Percentiles rank a stretch among this genome's conserved stretches.
Evolutionary conservation across 1,139 yeast species (phyloP).

Genomic region (Yamadazyma siamensis): DNA sequence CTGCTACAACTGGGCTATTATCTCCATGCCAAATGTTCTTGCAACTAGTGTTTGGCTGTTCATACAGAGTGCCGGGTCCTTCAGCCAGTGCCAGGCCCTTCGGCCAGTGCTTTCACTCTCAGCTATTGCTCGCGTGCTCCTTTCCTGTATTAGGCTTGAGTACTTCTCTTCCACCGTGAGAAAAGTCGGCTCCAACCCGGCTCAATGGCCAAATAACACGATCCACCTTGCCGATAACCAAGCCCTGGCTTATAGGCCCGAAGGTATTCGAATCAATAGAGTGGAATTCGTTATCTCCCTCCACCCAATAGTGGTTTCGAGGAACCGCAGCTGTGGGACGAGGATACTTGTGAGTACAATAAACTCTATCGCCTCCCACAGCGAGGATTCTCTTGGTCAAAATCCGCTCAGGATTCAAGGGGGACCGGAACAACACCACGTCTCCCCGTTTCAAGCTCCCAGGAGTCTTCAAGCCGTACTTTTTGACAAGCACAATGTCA

Average conservation of each 20-base stretch:
- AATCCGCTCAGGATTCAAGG: constrained; percentile 68
- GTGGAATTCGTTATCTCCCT: constrained; percentile 84
- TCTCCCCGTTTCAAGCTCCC: constrained; percentile 58
- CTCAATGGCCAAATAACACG: constrained; percentile 65
- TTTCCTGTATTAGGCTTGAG: no score
- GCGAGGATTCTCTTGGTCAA: constrained; percentile 79
- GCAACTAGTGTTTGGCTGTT: no score
- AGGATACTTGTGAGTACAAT: constrained; percentile 62
- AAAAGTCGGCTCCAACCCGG: constrained; percentile 43
- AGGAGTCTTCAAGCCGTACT: constrained; percentile 51
- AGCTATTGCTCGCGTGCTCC: no score
- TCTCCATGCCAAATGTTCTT: no score
- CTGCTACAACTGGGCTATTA: no score
- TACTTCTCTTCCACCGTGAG: constrained; percentile 13
- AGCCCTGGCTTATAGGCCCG: constrained; percentile 80
- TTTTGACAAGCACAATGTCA: constrained; percentile 73
- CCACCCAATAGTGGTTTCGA: constrained; percentile 86
- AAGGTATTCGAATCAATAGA: constrained; percentile 80
- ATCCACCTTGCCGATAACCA: constrained; percentile 71
- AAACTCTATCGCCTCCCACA: constrained; percentile 63
- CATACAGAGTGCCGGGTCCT: no score
- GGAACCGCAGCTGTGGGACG: constrained; percentile 61
- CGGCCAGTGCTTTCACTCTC: no score
- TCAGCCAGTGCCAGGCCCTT: no score
- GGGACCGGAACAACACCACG: constrained; percentile 74